Conservation (phyloP, 352 stramenopile species). For the Globisporangium sylvaticum region DNA sequence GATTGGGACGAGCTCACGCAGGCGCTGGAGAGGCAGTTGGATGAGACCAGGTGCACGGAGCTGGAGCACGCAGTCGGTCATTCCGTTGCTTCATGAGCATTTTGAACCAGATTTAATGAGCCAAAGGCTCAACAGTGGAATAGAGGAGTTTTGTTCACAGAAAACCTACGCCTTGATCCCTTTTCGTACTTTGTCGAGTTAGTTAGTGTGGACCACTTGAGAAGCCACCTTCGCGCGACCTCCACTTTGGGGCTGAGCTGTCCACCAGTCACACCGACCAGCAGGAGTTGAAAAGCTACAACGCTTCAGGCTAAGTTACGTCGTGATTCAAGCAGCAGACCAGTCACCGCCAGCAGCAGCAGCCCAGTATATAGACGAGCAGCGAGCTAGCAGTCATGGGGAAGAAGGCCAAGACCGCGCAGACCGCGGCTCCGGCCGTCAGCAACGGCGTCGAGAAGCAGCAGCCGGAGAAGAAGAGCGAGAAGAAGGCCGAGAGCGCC, state of each 20-base stretch:
- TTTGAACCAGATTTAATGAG: not conserved
- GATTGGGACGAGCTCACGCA: conserved; percentile 4
- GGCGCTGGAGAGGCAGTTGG: conserved; percentile 6
- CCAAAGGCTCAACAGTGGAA: not conserved
- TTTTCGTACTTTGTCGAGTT: not conserved
- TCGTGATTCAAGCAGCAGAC: not conserved
- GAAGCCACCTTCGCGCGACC: conserved; percentile 5
- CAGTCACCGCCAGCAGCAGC: conserved; percentile 1
- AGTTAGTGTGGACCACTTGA: not conserved
- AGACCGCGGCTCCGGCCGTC: not conserved
- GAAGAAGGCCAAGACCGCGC: conserved; percentile 16
- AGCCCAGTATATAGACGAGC: conserved; percentile 1
- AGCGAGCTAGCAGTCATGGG: conserved; percentile 5
- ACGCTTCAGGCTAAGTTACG: conserved; percentile 13
- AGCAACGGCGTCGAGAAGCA: not conserved
- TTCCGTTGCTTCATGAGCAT: not conserved
- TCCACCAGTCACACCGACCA: conserved; percentile 12
- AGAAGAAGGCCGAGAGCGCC: not conserved
- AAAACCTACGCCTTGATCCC: not conserved
- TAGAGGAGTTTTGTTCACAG: not conserved
- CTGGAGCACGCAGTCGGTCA: conserved; percentile 1
- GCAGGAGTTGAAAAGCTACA: conserved; percentile 12
- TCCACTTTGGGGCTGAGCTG: conserved; percentile 4
- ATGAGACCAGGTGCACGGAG: conserved; percentile 1
- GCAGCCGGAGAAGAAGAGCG: not conserved